phyloP scores from a whole-genome alignment of 345 rosid genomes.

The Xanthoceras sorbifolium region DNA sequence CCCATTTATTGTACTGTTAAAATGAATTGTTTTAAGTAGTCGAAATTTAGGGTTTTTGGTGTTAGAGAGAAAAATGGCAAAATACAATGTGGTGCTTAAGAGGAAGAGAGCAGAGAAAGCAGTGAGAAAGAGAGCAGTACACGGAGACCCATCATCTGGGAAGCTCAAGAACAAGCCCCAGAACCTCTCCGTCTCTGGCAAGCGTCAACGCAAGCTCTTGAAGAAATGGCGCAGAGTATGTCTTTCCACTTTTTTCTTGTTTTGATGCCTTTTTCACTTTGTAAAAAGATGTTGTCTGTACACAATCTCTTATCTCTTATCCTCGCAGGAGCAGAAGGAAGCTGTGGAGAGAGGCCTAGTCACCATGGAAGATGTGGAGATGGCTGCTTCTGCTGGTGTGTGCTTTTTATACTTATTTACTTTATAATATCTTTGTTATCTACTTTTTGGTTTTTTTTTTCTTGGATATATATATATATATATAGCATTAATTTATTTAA shows the following conservation, averaged over 20 bases:
- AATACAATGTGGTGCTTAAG: slow-evolving; percentile 80
- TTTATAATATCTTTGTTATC: background rate
- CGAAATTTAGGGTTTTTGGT: background rate
- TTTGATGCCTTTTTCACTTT: background rate
- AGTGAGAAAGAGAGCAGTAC: slow-evolving; percentile 54
- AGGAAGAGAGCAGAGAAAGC: slow-evolving; percentile 61
- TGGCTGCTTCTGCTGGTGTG: slow-evolving; percentile 60
- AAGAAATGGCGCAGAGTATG: slow-evolving; percentile 78
- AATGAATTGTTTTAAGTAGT: too few species aligned
- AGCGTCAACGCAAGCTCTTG: slow-evolving; percentile 77
- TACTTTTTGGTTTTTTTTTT: background rate
- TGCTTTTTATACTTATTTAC: too few species aligned
- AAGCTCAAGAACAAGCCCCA: slow-evolving; percentile 57
- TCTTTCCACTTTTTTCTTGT: background rate
- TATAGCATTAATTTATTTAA: background rate
- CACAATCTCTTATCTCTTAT: too few species aligned
- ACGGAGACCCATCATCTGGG: slow-evolving; percentile 65
- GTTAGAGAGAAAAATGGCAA: slow-evolving; percentile 56
- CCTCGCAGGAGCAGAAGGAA: slow-evolving; percentile 70
- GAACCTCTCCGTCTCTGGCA: slow-evolving; percentile 59
- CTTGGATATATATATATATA: too few species aligned
- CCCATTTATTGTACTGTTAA: background rate
- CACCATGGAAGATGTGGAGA: slow-evolving; percentile 75
- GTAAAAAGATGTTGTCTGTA: too few species aligned
- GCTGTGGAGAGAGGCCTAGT: slow-evolving; percentile 68